These are phyloP conservation scores for Chlamydomonas incerta DNA, from an alignment of 139 green algal genomes.

Conservation along the genomic window DNA sequence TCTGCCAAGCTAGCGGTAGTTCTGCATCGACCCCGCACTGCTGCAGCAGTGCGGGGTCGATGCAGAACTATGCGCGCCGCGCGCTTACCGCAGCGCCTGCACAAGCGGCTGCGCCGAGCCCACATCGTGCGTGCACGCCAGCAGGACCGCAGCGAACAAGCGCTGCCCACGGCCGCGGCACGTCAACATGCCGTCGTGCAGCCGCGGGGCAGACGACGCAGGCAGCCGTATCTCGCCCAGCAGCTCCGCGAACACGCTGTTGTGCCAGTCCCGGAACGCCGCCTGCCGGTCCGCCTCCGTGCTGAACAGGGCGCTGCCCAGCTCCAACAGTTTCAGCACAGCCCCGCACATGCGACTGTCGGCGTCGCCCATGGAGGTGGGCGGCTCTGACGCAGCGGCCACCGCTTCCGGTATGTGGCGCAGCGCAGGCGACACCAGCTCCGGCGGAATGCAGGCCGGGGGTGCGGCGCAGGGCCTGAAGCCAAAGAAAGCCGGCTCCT, in stretches of 20 bases:
- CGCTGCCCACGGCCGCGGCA: neutral
- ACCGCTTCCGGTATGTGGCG: neutral
- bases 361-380: neutral
- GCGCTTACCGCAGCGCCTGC: neutral
- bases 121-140: neutral
- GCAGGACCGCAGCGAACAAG: neutral
- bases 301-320: neutral
- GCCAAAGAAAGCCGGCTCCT: too few relatives aligned
- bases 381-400: neutral
- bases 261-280: too few relatives aligned
- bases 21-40: too few relatives aligned
- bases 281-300: neutral
- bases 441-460: neutral
- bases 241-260: neutral
- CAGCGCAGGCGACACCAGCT: conserved; percentile 4
- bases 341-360: neutral
- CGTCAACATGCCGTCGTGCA: neutral
- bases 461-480: neutral
- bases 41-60: too few relatives aligned
- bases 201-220: neutral
- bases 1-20: neutral
- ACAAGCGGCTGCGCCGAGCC: neutral
- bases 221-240: neutral
- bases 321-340: neutral
- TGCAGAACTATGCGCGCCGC: too few relatives aligned